phyloP scores from a whole-genome alignment of 306 rosid genomes.

The Dryas drummondii region DNA sequence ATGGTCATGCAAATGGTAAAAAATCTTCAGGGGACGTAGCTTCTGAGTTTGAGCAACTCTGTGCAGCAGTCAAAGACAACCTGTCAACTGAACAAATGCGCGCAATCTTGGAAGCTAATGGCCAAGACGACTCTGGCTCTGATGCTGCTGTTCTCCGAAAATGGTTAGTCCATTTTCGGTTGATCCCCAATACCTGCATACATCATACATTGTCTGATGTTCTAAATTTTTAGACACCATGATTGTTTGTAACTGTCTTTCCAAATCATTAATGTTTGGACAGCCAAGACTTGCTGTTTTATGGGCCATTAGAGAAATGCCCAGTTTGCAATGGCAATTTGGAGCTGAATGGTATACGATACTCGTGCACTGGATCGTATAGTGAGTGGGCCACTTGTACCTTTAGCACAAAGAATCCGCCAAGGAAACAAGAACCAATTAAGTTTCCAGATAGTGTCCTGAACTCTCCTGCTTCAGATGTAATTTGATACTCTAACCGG shows the following conservation, averaged over 20 bases:
- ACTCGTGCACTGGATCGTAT: conserved; percentile 58
- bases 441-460: conserved; percentile 66
- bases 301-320: conserved; percentile 64
- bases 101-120: conserved; percentile 60
- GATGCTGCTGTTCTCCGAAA: conserved; percentile 39
- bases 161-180: conserved; percentile 42
- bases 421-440: conserved; percentile 55
- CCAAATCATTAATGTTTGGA: conserved; percentile 4
- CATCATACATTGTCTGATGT: too few species aligned
- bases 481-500: conserved; percentile 26
- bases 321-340: conserved; percentile 64
- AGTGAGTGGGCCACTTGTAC: conserved; percentile 85
- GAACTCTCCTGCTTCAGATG: conserved; percentile 53
- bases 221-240: not conserved
- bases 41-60: conserved; percentile 56
- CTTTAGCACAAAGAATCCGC: conserved; percentile 65
- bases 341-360: conserved; percentile 63
- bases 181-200: not conserved
- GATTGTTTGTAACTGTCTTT: not conserved
- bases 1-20: conserved; percentile 44
- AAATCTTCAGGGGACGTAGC: conserved; percentile 28
- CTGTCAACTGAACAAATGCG: conserved; percentile 57
- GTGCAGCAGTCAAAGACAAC: conserved; percentile 46
- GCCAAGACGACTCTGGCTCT: conserved; percentile 56
- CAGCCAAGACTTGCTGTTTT: conserved; percentile 84